Percentiles rank a stretch among this genome's conserved stretches.
These are phyloP conservation scores for Yamadazyma ubonensis DNA, from an alignment of 805 yeast species.

Conservation along the genomic window DNA sequence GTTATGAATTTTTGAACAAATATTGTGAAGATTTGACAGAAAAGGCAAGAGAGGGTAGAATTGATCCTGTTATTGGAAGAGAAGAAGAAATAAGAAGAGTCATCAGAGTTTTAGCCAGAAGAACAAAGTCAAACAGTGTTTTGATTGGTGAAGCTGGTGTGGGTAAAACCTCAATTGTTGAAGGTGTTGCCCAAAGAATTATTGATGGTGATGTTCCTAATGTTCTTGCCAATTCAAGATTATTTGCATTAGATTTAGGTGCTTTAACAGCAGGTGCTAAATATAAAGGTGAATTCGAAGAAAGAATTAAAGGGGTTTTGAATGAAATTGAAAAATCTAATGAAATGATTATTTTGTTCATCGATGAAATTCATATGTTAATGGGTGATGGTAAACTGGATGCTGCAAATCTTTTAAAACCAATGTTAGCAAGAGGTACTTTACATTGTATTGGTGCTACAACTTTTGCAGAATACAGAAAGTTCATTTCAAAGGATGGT, in stretches of 20 bases:
- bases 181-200: conserved; percentile 97
- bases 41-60: conserved; percentile 87
- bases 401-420: conserved; percentile 94
- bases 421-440: conserved; percentile 94
- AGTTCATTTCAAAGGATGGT: conserved; percentile 92
- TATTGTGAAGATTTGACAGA: conserved; percentile 94
- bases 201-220: conserved; percentile 94
- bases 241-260: conserved; percentile 90
- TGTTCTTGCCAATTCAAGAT: conserved; percentile 73
- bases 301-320: conserved; percentile 93
- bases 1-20: conserved; percentile 79
- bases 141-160: conserved; percentile 99
- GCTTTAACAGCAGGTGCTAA: conserved; percentile 98
- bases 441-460: conserved; percentile 99
- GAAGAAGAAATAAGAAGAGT: conserved; percentile 97
- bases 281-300: conserved; percentile 98
- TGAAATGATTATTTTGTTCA: conserved; percentile 82
- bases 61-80: conserved; percentile 98
- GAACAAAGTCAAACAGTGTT: conserved; percentile 96
- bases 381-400: conserved; percentile 99
- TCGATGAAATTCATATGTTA: conserved; percentile 98
- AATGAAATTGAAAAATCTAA: conserved; percentile 89
- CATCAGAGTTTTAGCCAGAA: conserved; percentile 91
- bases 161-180: conserved; percentile 97
- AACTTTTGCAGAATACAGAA: conserved; percentile 90